phyloP scores from a whole-genome alignment of 306 rosid species.

The Castanea mollissima region DNA sequence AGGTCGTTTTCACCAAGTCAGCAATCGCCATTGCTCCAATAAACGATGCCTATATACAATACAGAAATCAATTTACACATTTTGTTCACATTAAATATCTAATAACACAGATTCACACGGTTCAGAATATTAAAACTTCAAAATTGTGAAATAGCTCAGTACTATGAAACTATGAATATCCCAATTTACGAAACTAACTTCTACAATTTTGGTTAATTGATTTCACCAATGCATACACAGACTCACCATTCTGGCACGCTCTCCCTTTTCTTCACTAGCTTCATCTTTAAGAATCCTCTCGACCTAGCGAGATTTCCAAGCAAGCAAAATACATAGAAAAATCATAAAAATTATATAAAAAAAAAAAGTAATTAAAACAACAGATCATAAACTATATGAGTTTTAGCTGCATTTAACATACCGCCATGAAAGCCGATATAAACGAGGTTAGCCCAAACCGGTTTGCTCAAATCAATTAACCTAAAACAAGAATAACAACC shows the following conservation, averaged over 20 bases:
- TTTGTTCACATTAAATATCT: neutral
- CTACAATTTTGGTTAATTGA: neutral
- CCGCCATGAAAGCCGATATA: constrained; percentile 53
- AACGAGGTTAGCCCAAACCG: constrained; percentile 20
- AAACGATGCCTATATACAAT: constrained; percentile 68
- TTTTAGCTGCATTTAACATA: constrained; percentile 30
- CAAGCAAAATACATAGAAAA: constrained; percentile 7
- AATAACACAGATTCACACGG: neutral
- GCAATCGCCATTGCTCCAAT: constrained; percentile 96
- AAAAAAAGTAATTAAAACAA: neutral
- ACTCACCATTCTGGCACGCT: constrained; percentile 93
- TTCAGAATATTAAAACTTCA: neutral
- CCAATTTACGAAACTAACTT: neutral
- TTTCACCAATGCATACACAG: neutral
- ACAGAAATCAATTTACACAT: neutral
- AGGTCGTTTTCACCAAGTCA: constrained; percentile 92
- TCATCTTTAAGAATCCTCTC: constrained; percentile 85
- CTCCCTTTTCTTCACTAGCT: constrained; percentile 95
- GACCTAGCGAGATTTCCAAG: constrained; percentile 39
- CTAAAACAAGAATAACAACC: neutral
- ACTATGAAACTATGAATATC: neutral
- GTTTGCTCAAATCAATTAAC: constrained; percentile 4
- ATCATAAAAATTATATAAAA: neutral
- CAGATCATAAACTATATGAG: neutral
- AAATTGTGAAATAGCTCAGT: neutral